A percentile compares a stretch with the other conserved stretches of the same genome.
These are phyloP conservation scores for Bjerkandera adusta DNA, from an alignment of 1,284 basidiomycete genomes.

Conservation along the genomic window DNA sequence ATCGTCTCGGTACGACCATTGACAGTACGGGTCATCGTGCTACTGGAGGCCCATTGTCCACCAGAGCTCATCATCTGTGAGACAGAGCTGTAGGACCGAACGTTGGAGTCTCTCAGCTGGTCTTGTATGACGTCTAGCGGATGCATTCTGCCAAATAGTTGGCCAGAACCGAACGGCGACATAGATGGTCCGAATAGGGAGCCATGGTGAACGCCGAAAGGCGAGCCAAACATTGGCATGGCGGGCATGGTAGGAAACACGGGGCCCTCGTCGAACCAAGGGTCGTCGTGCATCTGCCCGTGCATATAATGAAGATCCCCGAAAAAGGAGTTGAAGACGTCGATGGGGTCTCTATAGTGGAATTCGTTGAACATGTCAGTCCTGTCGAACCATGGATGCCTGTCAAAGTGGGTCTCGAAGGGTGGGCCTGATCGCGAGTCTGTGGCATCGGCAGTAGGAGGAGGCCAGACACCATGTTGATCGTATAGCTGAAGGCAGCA, in stretches of 20 bases:
- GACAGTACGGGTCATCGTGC: slow-evolving; percentile 48
- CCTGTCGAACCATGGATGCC: slow-evolving; percentile 33
- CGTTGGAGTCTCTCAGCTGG: slow-evolving; percentile 6
- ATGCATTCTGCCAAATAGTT: slow-evolving; percentile 12
- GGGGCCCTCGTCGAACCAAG: slow-evolving; percentile 26
- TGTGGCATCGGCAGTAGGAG: slow-evolving; percentile 38
- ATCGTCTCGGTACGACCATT: slow-evolving; percentile 67
- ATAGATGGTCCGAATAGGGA: slow-evolving; percentile 4
- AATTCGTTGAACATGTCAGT: slow-evolving; percentile 26
- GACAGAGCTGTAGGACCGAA: slow-evolving; percentile 23
- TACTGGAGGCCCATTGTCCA: slow-evolving; percentile 50
- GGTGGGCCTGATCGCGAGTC: slow-evolving; percentile 25
- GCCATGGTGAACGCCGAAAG: slow-evolving; percentile 10
- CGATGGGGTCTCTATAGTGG: slow-evolving; percentile 70
- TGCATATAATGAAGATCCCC: slow-evolving; percentile 38
- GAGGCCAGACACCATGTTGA: slow-evolving; percentile 67
- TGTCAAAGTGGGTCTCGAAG: slow-evolving; percentile 27
- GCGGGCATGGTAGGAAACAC: slow-evolving; percentile 23
- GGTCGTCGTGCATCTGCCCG: slow-evolving; percentile 24
- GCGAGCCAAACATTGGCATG: slow-evolving; percentile 20
- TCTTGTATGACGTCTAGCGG: slow-evolving; percentile 16
- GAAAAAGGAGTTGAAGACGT: slow-evolving; percentile 68
- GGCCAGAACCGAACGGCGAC: slow-evolving; percentile 3
- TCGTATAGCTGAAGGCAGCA: slow-evolving; percentile 55
- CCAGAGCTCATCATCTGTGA: slow-evolving; percentile 21